These are phyloP conservation scores for Sporothrix euskadiensis DNA, from an alignment of 2,329 filamentous ascomycete genomes.

Conservation along the genomic window DNA sequence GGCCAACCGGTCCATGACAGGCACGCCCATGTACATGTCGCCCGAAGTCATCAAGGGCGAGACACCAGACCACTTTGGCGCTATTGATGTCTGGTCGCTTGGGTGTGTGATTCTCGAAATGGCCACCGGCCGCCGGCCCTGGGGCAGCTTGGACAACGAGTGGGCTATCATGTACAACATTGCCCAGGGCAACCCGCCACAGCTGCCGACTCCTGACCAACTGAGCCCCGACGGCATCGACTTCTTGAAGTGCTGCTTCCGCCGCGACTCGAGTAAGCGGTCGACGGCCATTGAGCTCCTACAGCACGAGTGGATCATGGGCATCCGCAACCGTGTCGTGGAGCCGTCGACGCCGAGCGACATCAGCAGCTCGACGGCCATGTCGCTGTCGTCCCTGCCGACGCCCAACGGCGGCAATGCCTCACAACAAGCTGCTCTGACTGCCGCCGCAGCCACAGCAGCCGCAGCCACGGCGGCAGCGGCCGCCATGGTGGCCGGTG, in stretches of 20 bases:
- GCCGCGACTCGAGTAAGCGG: conserved; percentile 75
- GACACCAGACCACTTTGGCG: conserved; percentile 74
- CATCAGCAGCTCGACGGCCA: conserved; percentile 42
- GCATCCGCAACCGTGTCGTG: conserved; percentile 64
- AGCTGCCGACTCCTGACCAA: conserved; percentile 78
- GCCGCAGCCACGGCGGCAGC: neutral
- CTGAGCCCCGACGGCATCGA: conserved; percentile 82
- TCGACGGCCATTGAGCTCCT: conserved; percentile 84
- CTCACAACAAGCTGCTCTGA: neutral
- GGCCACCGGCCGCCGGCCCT: conserved; percentile 90
- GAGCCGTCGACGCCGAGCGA: conserved; percentile 66
- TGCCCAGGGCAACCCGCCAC: conserved; percentile 89
- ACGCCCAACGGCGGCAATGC: conserved; percentile 33
- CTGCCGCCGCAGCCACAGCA: conserved; percentile 4
- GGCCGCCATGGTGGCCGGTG: neutral
- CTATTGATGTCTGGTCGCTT: conserved; percentile 93
- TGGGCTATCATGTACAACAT: conserved; percentile 99
- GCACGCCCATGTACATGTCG: conserved; percentile 99
- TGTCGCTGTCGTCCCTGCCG: conserved; percentile 36
- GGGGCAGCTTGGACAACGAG: conserved; percentile 95
- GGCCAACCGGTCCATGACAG: conserved; percentile 85
- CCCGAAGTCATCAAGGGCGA: conserved; percentile 96
- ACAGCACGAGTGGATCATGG: conserved; percentile 87
- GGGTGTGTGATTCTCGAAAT: conserved; percentile 97
- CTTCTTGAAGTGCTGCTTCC: conserved; percentile 84